Base-by-base conservation (phyloP, 331 rosid genomes). In the Prunus yedoensis region DNA sequence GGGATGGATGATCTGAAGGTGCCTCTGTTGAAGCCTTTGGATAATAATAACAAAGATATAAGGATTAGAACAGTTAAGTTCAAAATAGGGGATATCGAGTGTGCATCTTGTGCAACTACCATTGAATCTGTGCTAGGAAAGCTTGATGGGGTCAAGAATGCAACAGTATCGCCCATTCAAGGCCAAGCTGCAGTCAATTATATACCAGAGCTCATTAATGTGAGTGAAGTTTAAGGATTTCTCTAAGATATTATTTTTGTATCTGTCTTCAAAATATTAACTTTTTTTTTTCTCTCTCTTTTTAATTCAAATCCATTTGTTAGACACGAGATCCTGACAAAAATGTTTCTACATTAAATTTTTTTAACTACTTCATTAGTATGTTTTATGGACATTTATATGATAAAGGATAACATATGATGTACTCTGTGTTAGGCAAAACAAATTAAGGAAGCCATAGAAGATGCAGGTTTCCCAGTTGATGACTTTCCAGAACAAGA, bases 31-130 rank as follows among this genome's bases (percentile, higher is more conserved):
- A 80, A 85, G 70, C 17, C 68, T 17, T 23, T 32, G 4, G 80
- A 83, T 68, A 73, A 46, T 66, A 74, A 66, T 62, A 15, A 38
- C 13, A 76, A 52, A n/a, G 70, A 83, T 20, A 78, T 67, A 83
- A 83, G 78, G 62, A 67, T 60, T 47, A 75, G 81, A 67, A 83
- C 83, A 0, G 74, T 80, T 28, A 70, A 67, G 77, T 83, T 91
- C 66, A 86, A 74, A 83, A 83, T 91, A 35, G 68, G 83, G 28
- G 89, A 78, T 35, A 73, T 91, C 30, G 75, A 82, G 76, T 87
- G 94, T 74, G 84, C 93, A 1, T 91, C 97, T 1, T 89, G 93
- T 62, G 89, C 90, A 3, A 88, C 87, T 50, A 85, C 93, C 21
- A 76, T 91, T 74, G 97, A 91, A 81, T 86, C 97, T 80, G 84